Conservation (phyloP, 1,284 basidiomycete genomes). For the Coriolopsis trogii region DNA sequence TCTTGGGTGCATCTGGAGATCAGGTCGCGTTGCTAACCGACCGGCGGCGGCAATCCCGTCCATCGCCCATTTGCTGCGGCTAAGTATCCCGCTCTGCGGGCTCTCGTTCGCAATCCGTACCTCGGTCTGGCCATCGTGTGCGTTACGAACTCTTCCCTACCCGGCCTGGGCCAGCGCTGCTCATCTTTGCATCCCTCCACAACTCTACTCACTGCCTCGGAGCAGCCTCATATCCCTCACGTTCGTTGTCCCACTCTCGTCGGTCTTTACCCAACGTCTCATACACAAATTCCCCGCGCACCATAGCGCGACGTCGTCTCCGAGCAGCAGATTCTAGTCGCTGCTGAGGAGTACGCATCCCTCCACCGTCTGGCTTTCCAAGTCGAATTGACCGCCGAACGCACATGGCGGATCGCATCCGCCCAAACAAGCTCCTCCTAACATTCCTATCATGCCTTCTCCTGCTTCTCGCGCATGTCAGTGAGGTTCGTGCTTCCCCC, state of each 20-base stretch:
- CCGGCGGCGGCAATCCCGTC: too few relatives aligned
- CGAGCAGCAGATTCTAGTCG: conserved; percentile 3
- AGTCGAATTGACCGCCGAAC: conserved; percentile 11
- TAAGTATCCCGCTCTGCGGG: too few relatives aligned
- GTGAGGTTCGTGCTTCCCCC: conserved; percentile 10
- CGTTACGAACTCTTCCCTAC: too few relatives aligned
- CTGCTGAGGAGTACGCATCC: conserved; percentile 7
- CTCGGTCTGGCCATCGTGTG: too few relatives aligned
- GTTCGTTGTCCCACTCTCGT: conserved; percentile 20
- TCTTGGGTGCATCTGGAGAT: too few relatives aligned
- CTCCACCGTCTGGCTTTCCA: conserved; percentile 4
- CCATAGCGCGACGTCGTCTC: background rate
- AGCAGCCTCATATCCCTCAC: conserved; percentile 6
- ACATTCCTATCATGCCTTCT: conserved; percentile 17
- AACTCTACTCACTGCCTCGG: background rate
- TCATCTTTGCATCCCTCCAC: background rate
- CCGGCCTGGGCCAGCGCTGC: conserved; percentile 12
- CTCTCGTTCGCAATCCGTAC: too few relatives aligned
- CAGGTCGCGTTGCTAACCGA: too few relatives aligned
- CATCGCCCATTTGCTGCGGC: too few relatives aligned
- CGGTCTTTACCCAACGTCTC: conserved; percentile 14
- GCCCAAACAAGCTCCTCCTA: conserved; percentile 12
- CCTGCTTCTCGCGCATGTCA: conserved; percentile 10
- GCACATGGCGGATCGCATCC: conserved; percentile 22
- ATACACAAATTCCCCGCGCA: conserved; percentile 4